Conservation (phyloP, 495 filamentous ascomycete species). For the Aspergillus funiculosus region DNA sequence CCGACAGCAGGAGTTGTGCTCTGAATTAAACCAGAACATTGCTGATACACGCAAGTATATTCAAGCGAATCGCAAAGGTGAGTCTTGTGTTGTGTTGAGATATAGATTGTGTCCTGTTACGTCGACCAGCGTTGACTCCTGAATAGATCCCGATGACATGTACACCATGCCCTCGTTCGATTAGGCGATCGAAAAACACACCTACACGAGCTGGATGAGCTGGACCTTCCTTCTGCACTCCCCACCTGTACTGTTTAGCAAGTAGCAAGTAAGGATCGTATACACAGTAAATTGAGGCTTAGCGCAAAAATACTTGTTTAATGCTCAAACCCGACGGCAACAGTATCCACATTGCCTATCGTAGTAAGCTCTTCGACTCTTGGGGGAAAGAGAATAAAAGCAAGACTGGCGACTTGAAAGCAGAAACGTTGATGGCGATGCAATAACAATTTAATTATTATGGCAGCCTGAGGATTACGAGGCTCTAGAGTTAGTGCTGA, state of each 20-base stretch:
- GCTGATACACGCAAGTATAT: slow-evolving; percentile 53
- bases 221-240: too few relatives aligned
- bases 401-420: too few relatives aligned
- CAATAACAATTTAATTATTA: too few relatives aligned
- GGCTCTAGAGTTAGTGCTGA: background rate
- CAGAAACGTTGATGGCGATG: too few relatives aligned
- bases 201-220: background rate
- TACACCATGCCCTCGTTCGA: slow-evolving; percentile 44
- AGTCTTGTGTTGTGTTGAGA: slow-evolving; percentile 9
- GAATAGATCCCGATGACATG: slow-evolving; percentile 50
- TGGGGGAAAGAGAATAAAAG: too few relatives aligned
- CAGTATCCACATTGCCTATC: too few relatives aligned
- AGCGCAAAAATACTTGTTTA: too few relatives aligned
- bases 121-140: background rate
- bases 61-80: slow-evolving; percentile 44
- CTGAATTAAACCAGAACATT: slow-evolving; percentile 46
- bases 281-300: too few relatives aligned
- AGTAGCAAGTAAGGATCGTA: too few relatives aligned
- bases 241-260: too few relatives aligned
- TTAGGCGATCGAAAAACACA: background rate
- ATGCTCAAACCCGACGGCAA: too few relatives aligned
- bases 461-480: background rate
- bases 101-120: slow-evolving; percentile 2
- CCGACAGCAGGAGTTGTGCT: slow-evolving; percentile 41
- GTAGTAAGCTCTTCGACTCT: too few relatives aligned